Conservation (phyloP, 2,329 filamentous ascomycete species). For the Cryphonectria nitschkei region DNA sequence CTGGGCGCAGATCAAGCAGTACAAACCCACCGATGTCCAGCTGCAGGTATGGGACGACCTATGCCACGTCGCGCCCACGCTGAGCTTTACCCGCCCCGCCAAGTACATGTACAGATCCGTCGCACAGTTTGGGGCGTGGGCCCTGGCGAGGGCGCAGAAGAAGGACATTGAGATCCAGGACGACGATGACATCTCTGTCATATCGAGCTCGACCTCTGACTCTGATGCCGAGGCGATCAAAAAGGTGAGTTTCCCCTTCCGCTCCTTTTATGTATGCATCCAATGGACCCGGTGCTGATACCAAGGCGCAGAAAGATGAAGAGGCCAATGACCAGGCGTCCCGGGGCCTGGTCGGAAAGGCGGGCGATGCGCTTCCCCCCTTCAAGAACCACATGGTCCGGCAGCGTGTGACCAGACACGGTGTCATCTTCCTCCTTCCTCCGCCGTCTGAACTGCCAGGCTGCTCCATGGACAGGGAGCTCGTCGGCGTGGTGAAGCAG, state of each 20-base stretch:
- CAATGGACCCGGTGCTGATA: background rate
- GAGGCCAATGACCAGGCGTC: constrained; percentile 31
- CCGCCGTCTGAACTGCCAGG: constrained; percentile 66
- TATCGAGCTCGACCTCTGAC: constrained; percentile 61
- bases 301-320: constrained; percentile 27
- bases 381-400: constrained; percentile 92
- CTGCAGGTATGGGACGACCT: constrained; percentile 96
- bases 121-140: constrained; percentile 93
- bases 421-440: constrained; percentile 70
- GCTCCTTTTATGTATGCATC: no score
- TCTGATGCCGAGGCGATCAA: constrained; percentile 33
- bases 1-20: constrained; percentile 62
- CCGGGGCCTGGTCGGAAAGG: constrained; percentile 69
- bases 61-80: constrained; percentile 87
- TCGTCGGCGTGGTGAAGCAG: constrained; percentile 80
- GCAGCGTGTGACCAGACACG: constrained; percentile 80
- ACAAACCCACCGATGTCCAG: constrained; percentile 86
- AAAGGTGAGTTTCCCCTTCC: constrained; percentile 26
- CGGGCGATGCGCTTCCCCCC: constrained; percentile 78
- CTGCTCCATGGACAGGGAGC: constrained; percentile 63
- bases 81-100: constrained; percentile 95
- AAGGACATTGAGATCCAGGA: constrained; percentile 79
- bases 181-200: constrained; percentile 76
- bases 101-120: constrained; percentile 95
- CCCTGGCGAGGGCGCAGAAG: constrained; percentile 79